Base-by-base conservation (phyloP, 805 yeast genomes). In the Allodekkera sacchari region DNA sequence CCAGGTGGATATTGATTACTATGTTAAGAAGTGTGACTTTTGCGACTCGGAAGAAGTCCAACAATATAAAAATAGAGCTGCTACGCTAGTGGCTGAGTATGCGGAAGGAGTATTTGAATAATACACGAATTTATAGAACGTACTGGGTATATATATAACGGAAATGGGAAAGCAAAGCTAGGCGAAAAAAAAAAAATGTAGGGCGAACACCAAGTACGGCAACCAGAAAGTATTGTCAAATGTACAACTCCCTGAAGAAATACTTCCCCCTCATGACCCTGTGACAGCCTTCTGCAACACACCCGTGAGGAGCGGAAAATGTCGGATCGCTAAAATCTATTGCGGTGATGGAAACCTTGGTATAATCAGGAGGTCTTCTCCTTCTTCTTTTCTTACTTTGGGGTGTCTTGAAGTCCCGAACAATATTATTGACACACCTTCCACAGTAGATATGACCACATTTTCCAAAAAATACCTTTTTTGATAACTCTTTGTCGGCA, bases 371-470 rank as follows among this genome's bases (percentile, higher is more conserved):
- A 17, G 36, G 40, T 24, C 41, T 43, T 34, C 40, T 50, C 39
- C 48, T 57, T 3, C 49, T 37, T 25, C 36, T 34, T n/a, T 30
- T 30, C 38, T 24, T 31, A 24, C 15, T 29, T 0, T 15, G 4
- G 38, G 36, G 34, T 50, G 37, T 36, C 27, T 9, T 30, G 15
- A 16, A 22, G 24, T 17, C 37, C 43, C 68, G 65, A 12, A 68
- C 68, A n/a, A 80, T 74, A 43, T 75, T 69, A 41, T 72, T 72
- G 15, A 80, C 81, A 56, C 96, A 85, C 25, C 89, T 56, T 1
- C 95, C 96, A 54, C 96, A 85, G 51, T 73, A 85, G 1, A 77
- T 69, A 58, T 85, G 96, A 0, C 95, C 95, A 61, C 96, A 85
- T 24, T 59, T 55, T 0, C 83, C 68, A 13, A 68, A 65, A 47